These are phyloP conservation scores for Lactifluus hygrophoroides DNA, from an alignment of 768 basidiomycete species.

Conservation along the genomic window DNA sequence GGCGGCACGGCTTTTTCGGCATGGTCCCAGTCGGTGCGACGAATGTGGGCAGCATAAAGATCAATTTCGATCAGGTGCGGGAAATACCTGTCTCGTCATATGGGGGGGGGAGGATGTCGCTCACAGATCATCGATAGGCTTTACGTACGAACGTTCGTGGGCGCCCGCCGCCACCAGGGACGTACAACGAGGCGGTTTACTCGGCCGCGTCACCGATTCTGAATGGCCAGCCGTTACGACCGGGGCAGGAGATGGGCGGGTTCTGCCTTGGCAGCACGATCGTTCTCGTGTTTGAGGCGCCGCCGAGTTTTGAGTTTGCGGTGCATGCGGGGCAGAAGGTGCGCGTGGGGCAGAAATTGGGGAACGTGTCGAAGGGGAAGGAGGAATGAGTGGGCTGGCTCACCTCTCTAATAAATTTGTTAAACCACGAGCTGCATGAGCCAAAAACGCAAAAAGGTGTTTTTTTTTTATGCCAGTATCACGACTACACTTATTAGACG, in stretches of 20 bases:
- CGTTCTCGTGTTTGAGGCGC: constrained; percentile 95
- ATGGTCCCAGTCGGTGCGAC: constrained; percentile 99
- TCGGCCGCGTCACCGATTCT: constrained; percentile 73
- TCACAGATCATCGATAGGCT: constrained; percentile 34
- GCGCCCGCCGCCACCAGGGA: constrained; percentile 65
- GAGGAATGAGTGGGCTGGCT: neutral
- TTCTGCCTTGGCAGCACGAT: constrained; percentile 94
- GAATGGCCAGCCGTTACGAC: constrained; percentile 75
- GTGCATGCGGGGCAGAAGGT: constrained; percentile 77
- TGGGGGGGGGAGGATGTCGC: too few species aligned
- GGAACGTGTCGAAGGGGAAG: constrained; percentile 39
- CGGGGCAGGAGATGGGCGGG: constrained; percentile 96
- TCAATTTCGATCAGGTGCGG: constrained; percentile 87
- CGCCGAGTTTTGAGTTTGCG: constrained; percentile 67
- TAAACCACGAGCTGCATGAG: neutral
- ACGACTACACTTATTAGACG: neutral
- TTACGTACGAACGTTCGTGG: constrained; percentile 86
- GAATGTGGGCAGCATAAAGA: constrained; percentile 92
- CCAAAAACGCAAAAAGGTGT: too few species aligned
- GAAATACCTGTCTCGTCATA: too few species aligned
- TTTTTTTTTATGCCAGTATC: neutral
- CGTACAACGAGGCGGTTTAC: constrained; percentile 90
- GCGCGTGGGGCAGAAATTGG: constrained; percentile 76
- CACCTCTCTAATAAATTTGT: neutral
- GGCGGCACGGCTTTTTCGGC: constrained; percentile 92